Conservation (phyloP, 2,329 filamentous ascomycete species). For the Trichophaea hybrida region DNA sequence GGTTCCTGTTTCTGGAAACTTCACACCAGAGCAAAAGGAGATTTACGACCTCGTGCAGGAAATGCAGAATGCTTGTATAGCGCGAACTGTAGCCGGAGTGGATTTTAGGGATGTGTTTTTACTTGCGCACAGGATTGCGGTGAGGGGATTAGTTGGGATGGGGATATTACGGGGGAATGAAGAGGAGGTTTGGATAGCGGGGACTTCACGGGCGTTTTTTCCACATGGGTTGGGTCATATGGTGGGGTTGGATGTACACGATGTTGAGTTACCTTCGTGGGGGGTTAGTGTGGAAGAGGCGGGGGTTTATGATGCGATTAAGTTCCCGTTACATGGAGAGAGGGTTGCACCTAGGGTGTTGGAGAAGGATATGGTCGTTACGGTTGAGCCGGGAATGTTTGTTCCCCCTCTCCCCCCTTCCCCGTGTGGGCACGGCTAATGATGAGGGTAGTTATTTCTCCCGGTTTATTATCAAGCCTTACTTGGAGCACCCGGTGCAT, state of each 20-base stretch:
- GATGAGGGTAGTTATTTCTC: conserved; percentile 67
- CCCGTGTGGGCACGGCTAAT: neutral
- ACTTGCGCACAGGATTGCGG: conserved; percentile 65
- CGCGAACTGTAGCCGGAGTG: conserved; percentile 56
- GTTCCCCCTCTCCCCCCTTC: conserved; percentile 2
- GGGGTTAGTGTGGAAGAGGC: neutral
- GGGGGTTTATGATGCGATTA: neutral
- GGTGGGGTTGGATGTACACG: conserved; percentile 83
- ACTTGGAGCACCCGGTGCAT: conserved; percentile 56
- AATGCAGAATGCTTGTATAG: conserved; percentile 73
- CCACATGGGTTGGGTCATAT: conserved; percentile 87
- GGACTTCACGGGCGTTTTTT: conserved; percentile 81
- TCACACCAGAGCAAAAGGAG: conserved; percentile 52
- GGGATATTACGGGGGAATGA: conserved; percentile 56
- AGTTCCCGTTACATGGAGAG: neutral
- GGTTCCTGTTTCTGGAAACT: conserved; percentile 64
- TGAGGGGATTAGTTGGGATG: conserved; percentile 59
- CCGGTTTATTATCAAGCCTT: conserved; percentile 72
- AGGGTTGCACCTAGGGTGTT: conserved; percentile 39
- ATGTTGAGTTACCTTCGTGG: conserved; percentile 42
- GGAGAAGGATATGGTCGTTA: conserved; percentile 70
- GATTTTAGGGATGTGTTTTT: conserved; percentile 71
- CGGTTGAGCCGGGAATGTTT: conserved; percentile 79
- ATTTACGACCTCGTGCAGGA: conserved; percentile 72
- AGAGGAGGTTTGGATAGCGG: conserved; percentile 57